phyloP scores from a whole-genome alignment of 2,329 filamentous ascomycete genomes.

The Phyllosticta citriasiana region DNA sequence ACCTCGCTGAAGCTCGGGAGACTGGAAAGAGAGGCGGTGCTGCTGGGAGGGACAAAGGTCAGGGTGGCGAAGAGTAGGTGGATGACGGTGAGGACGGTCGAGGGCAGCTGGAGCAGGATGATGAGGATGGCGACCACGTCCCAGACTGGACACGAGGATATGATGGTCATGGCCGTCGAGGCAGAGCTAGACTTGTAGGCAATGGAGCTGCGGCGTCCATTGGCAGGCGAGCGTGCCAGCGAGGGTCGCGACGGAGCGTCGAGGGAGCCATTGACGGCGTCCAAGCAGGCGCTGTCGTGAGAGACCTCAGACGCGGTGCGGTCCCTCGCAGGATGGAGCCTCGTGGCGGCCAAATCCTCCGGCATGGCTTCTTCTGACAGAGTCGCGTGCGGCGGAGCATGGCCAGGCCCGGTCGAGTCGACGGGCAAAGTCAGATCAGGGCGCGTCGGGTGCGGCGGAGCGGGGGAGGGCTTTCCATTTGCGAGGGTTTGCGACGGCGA shows the following conservation, averaged over 20 bases:
- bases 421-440: slow-evolving; percentile 28
- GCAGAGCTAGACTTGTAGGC: slow-evolving; percentile 54
- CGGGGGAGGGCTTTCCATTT: slow-evolving; percentile 29
- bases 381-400: slow-evolving; percentile 15
- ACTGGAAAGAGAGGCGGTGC: slow-evolving; percentile 63
- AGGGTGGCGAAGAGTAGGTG: slow-evolving; percentile 88
- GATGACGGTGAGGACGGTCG: slow-evolving; percentile 76
- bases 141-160: slow-evolving; percentile 80
- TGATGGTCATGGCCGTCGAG: slow-evolving; percentile 72
- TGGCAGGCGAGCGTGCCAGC: slow-evolving; percentile 38
- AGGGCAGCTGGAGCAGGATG: slow-evolving; percentile 84
- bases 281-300: slow-evolving; percentile 28
- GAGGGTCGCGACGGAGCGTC: slow-evolving; percentile 26
- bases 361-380: slow-evolving; percentile 10
- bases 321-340: slow-evolving; percentile 20
- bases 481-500: slow-evolving; percentile 24
- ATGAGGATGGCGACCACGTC: slow-evolving; percentile 96
- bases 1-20: slow-evolving; percentile 79
- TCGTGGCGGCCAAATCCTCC: slow-evolving; percentile 4
- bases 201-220: slow-evolving; percentile 30
- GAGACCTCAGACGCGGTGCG: slow-evolving; percentile 35
- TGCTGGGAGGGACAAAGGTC: slow-evolving; percentile 74
- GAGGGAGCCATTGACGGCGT: slow-evolving; percentile 20
- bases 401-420: slow-evolving; percentile 22
- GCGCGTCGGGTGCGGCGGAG: slow-evolving; percentile 29